Evolutionary conservation across 1,284 basidiomycete genomes (phyloP).

Genomic region (Anthracocystis setariae): DNA sequence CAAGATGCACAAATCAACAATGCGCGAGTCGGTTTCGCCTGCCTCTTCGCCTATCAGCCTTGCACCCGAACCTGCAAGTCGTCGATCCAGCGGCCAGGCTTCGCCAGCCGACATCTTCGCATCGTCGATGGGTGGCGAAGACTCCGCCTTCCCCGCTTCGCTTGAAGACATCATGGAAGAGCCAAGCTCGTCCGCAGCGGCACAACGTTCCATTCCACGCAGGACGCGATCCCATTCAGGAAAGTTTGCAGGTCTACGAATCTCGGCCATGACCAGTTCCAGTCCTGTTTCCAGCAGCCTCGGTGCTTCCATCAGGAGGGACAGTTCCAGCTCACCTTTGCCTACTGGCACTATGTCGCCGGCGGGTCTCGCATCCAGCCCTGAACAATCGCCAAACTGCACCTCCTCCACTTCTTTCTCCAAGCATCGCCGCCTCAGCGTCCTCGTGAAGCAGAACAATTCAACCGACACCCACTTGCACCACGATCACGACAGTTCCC

Average conservation of each 20-base stretch:
- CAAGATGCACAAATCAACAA: constrained; percentile 21
- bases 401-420: constrained; percentile 28
- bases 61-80: constrained; percentile 3
- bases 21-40: constrained; percentile 11
- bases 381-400: constrained; percentile 7
- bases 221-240: constrained; percentile 38
- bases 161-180: constrained; percentile 49
- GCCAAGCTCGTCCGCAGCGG: constrained; percentile 8
- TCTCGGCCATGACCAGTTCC: constrained; percentile 27
- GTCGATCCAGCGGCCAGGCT: constrained; percentile 1
- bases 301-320: constrained; percentile 1
- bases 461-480: background rate
- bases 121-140: constrained; percentile 14
- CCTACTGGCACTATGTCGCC: constrained; percentile 42
- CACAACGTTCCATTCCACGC: background rate
- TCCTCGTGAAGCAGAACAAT: constrained; percentile 32
- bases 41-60: constrained; percentile 1
- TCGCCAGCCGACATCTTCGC: constrained; percentile 20
- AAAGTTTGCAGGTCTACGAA: constrained; percentile 45
- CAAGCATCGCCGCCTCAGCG: constrained; percentile 39
- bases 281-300: constrained; percentile 13
- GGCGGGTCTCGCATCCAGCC: constrained; percentile 11
- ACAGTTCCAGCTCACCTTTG: constrained; percentile 27
- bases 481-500: constrained; percentile 4
- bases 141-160: constrained; percentile 15